Evolutionary conservation across 345 rosid species (phyloP), one percentile per base, ranked within the genome.

Genomic region (Diplotaxis tenuifolia): DNA sequence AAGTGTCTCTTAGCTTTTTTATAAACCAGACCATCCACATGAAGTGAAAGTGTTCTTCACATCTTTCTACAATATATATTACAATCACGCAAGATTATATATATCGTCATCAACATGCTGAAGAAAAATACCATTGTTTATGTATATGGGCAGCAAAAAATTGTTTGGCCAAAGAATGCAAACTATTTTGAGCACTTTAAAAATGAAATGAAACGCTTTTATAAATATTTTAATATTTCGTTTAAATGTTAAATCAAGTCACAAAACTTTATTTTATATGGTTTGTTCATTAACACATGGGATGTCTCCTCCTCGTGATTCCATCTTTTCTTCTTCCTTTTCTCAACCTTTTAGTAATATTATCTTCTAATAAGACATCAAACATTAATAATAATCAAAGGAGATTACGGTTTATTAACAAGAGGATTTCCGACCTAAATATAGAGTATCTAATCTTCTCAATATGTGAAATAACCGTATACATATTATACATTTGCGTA

Each of bases 231-330:
- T 21, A 36, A 12, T 67, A 25, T 67, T 47, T 68, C 29, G 57
- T 54, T 59, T 32, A 62, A 52, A 68, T 50, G 50, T 68, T 75
- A 68, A 62, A 68, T 74, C 66, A 73, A 65, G 64, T 68, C 63
- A 53, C 54, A 62, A 53, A 67, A 59, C 3, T n/a, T 9, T 31
- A 3, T 56, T 70, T 63, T 76, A 55, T 32, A 45, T 42, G 59
- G 52, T 70, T 75, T 64, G 42, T 64, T 70, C 62, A 57, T 27
- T 6, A 71, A 71, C 80, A 77, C 80, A 77, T 77, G 80, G 80
- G 62, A 49, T 77, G 80, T 77, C 36, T 65, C 80, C 67, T 47
- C 80, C 80, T 76, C 80, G 80, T 71, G 80, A 77, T 77, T 71
- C 76, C 72, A 70, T 58, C 65, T 47, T 58, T 65, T 45, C 40